These are phyloP conservation scores for Pseudoturritis turrita DNA, from an alignment of 345 rosid species.

Conservation along the genomic window DNA sequence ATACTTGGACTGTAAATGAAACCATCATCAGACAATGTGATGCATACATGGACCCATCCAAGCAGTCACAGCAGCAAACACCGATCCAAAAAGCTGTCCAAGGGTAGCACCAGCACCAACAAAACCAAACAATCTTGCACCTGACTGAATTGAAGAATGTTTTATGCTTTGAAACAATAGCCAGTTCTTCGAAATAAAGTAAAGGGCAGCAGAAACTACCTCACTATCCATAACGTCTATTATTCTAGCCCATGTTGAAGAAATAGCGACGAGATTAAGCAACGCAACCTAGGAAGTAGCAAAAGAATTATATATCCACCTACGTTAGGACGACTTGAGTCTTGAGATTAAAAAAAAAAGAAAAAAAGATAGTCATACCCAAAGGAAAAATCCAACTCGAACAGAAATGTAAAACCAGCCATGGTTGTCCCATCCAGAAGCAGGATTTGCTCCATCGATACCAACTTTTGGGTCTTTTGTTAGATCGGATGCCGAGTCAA, in stretches of 20 bases:
- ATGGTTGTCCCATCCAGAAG: conserved; percentile 44
- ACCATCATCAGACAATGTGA: background rate
- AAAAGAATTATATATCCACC: background rate
- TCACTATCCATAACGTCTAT: conserved; percentile 92
- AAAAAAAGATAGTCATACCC: conserved; percentile 45
- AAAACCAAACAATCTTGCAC: conserved; percentile 94
- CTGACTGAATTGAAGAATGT: conserved; percentile 65
- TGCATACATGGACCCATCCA: conserved; percentile 88
- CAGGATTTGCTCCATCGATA: conserved; percentile 30
- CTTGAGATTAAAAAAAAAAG: conserved; percentile 1
- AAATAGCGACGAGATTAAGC: conserved; percentile 86
- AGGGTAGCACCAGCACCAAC: conserved; percentile 97
- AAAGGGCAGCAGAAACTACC: conserved; percentile 40
- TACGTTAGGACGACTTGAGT: background rate
- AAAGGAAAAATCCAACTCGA: conserved; percentile 81
- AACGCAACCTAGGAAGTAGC: conserved; percentile 58
- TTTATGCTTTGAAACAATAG: conserved; percentile 22
- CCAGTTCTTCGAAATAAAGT: background rate
- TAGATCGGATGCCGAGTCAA: conserved; percentile 32
- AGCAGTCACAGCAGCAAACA: conserved; percentile 80
- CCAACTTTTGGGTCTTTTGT: conserved; percentile 33
- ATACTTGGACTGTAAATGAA: background rate
- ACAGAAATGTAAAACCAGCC: conserved; percentile 77
- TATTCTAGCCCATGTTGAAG: conserved; percentile 95
- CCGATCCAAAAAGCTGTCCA: conserved; percentile 93